A percentile compares a stretch with the other conserved stretches of the same genome.
These are phyloP conservation scores for Noccaea caerulescens DNA, from an alignment of 345 rosid genomes.

Conservation along the genomic window DNA sequence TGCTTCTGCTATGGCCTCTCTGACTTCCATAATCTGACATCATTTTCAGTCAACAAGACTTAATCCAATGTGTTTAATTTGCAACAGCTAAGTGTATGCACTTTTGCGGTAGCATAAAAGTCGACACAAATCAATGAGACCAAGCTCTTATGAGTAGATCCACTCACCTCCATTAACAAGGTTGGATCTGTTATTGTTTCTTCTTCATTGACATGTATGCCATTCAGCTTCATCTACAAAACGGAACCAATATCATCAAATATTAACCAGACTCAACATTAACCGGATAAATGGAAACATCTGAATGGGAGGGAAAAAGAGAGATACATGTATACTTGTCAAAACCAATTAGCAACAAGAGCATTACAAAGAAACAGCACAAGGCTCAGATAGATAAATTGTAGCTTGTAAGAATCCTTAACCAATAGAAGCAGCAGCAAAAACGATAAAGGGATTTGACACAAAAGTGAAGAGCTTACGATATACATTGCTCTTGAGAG, in stretches of 20 bases:
- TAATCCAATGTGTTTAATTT: constrained; percentile 7
- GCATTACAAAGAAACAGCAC: background rate
- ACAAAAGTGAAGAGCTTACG: constrained; percentile 51
- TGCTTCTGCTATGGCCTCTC: constrained; percentile 91
- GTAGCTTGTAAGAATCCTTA: background rate
- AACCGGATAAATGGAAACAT: background rate
- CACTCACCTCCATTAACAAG: constrained; percentile 71
- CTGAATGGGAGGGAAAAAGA: background rate
- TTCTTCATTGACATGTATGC: constrained; percentile 75
- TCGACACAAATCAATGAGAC: background rate
- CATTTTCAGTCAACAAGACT: constrained; percentile 4
- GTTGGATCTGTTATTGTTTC: constrained; percentile 84
- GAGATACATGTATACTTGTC: background rate
- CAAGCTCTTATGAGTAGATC: background rate
- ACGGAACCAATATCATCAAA: constrained; percentile 16
- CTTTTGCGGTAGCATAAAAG: background rate
- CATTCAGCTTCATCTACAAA: constrained; percentile 73
- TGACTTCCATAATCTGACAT: constrained; percentile 83
- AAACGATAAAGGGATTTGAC: background rate
- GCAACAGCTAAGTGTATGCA: constrained; percentile 2
- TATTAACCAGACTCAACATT: background rate
- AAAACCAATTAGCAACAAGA: background rate
- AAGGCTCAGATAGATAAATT: background rate
- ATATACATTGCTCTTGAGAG: constrained; percentile 79
- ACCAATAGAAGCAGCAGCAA: background rate